Evolutionary conservation across 2,329 filamentous ascomycete genomes (phyloP).

Genomic region (Pestalotiopsis sp.): DNA sequence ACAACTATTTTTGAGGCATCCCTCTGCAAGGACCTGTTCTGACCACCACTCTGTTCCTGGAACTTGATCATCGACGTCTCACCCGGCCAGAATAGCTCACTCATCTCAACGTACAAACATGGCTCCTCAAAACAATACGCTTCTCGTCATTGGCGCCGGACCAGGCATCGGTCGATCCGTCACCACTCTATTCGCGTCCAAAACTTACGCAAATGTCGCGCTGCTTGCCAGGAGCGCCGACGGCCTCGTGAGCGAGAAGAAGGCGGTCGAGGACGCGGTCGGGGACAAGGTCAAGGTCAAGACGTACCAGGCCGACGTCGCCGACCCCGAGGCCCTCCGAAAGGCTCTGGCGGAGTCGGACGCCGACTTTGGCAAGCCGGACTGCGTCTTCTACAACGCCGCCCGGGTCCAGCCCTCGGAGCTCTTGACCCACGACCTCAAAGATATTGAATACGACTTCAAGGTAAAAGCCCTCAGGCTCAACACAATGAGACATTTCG

Average conservation of each 20-base stretch:
- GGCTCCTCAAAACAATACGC: conserved; percentile 9
- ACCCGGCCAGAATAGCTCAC: neutral
- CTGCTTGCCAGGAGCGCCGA: conserved; percentile 45
- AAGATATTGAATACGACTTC: conserved; percentile 51
- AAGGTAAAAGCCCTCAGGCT: conserved; percentile 32
- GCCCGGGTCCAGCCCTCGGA: conserved; percentile 45
- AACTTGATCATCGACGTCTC: neutral
- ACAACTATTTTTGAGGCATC: neutral
- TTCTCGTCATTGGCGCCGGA: conserved; percentile 47
- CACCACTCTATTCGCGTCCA: conserved; percentile 41
- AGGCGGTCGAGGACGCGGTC: conserved; percentile 32
- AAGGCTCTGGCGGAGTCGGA: conserved; percentile 42
- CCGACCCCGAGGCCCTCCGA: conserved; percentile 37
- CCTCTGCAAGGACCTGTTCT: neutral
- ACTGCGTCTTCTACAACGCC: conserved; percentile 55
- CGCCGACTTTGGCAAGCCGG: conserved; percentile 40
- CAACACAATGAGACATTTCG: neutral
- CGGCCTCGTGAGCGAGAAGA: conserved; percentile 39
- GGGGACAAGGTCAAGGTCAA: conserved; percentile 35
- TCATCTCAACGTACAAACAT: neutral
- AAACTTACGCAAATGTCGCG: conserved; percentile 47
- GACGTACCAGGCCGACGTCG: conserved; percentile 45
- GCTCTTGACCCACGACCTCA: conserved; percentile 41
- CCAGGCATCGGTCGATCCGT: conserved; percentile 48
- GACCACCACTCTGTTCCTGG: neutral